phyloP scores from a whole-genome alignment of 2,329 filamentous ascomycete genomes.

The Emergomyces orientalis region DNA sequence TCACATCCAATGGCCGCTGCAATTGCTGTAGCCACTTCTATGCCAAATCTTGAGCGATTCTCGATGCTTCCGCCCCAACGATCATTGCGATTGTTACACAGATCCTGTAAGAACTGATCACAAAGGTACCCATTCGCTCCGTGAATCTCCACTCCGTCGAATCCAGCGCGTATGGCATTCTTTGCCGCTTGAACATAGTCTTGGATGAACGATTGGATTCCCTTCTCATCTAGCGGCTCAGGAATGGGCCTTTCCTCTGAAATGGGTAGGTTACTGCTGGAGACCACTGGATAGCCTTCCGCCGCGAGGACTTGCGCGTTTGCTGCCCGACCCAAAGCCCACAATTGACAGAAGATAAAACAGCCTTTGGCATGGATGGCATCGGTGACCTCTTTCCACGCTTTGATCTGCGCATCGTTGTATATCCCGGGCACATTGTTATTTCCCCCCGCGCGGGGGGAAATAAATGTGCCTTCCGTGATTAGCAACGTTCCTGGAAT shows the following conservation, averaged over 20 bases:
- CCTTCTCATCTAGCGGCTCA: constrained; percentile 28
- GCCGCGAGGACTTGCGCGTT: constrained; percentile 23
- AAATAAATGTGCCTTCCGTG: constrained; percentile 49
- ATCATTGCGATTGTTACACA: constrained; percentile 41
- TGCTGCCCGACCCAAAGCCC: constrained; percentile 50
- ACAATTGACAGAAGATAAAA: constrained; percentile 55
- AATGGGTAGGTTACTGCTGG: constrained; percentile 34
- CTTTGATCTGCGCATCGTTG: constrained; percentile 46
- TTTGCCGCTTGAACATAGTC: constrained; percentile 40
- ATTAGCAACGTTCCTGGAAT: constrained; percentile 50
- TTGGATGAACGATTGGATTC: constrained; percentile 35
- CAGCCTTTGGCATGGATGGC: constrained; percentile 54
- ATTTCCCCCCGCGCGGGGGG: constrained; percentile 38
- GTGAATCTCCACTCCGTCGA: constrained; percentile 45
- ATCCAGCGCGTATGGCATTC: constrained; percentile 48
- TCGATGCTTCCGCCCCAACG: constrained; percentile 44
- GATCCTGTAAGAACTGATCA: constrained; percentile 44
- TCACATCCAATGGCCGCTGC: constrained; percentile 38
- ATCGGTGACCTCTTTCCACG: constrained; percentile 53
- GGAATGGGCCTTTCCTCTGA: constrained; percentile 27
- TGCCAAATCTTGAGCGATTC: constrained; percentile 44
- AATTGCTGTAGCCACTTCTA: constrained; percentile 43
- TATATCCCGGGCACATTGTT: constrained; percentile 51
- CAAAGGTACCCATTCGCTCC: constrained; percentile 43
- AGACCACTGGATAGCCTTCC: constrained; percentile 22